phyloP scores from a whole-genome alignment of 805 yeast species.

The Yamadazyma laniorum region DNA sequence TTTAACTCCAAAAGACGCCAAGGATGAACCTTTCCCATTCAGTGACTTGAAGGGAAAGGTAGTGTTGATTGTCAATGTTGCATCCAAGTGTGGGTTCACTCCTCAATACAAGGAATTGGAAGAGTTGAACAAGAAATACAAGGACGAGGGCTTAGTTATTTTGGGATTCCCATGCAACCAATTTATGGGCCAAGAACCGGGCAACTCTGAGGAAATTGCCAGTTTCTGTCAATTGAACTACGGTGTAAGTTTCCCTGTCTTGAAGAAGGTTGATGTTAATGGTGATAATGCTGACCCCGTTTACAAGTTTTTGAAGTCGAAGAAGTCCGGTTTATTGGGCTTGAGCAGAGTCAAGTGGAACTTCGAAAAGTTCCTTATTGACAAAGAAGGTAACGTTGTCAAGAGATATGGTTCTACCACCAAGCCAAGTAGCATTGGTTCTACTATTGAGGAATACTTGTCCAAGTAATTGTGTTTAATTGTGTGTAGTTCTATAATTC shows the following conservation, averaged over 20 bases:
- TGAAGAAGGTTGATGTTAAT: constrained; percentile 86
- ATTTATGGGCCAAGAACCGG: constrained; percentile 44
- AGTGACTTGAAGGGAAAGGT: constrained; percentile 44
- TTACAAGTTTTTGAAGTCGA: constrained; percentile 67
- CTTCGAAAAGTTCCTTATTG: constrained; percentile 44
- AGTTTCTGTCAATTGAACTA: constrained; percentile 74
- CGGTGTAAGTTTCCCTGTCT: constrained; percentile 88
- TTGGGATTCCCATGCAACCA: constrained; percentile 48
- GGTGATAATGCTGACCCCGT: constrained; percentile 81
- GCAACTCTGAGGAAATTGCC: constrained; percentile 56
- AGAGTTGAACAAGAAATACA: constrained; percentile 41
- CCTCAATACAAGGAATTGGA: constrained; percentile 44
- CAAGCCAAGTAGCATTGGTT: constrained; percentile 31
- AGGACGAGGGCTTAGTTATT: constrained; percentile 34
- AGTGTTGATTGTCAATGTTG: constrained; percentile 46
- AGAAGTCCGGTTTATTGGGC: constrained; percentile 49
- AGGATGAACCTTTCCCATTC: constrained; percentile 38
- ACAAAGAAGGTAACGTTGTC: constrained; percentile 41
- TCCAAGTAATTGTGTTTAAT: constrained; percentile 28
- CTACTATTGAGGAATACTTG: constrained; percentile 57
- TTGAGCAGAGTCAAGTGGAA: constrained; percentile 45
- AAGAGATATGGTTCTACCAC: constrained; percentile 67
- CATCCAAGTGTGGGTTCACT: constrained; percentile 44
- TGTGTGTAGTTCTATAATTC: neutral
- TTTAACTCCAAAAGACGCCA: constrained; percentile 38